These are phyloP conservation scores for Paecilomyces sp. DNA, from an alignment of 2,329 filamentous ascomycete genomes.

Conservation along the genomic window DNA sequence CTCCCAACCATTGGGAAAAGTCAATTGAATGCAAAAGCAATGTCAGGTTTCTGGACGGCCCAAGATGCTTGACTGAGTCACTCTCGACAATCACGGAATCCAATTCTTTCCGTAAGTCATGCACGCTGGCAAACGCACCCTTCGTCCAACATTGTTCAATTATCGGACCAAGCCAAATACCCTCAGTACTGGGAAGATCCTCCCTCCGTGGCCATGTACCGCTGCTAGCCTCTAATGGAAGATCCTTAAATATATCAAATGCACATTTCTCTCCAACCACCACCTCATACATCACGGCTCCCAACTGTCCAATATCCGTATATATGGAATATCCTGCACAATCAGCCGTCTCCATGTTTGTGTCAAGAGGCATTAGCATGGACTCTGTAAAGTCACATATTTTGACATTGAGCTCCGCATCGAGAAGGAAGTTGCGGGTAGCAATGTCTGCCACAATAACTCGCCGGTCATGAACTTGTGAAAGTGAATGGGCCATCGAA, in stretches of 20 bases:
- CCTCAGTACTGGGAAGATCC: slow-evolving; percentile 14
- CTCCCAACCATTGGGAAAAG: too few species aligned
- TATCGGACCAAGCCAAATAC: slow-evolving; percentile 17
- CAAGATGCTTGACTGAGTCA: too few species aligned
- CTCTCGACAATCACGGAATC: too few species aligned
- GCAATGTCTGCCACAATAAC: slow-evolving; percentile 23
- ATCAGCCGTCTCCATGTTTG: slow-evolving; percentile 17
- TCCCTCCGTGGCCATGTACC: slow-evolving; percentile 14
- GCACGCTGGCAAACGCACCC: background rate
- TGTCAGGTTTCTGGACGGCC: too few species aligned
- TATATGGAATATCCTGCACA: slow-evolving; percentile 18
- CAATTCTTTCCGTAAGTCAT: too few species aligned
- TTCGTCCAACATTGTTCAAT: slow-evolving; percentile 20
- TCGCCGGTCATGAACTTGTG: slow-evolving; percentile 16
- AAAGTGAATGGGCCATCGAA: slow-evolving; percentile 17
- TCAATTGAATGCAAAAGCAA: too few species aligned
- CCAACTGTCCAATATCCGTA: slow-evolving; percentile 23
- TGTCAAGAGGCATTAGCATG: slow-evolving; percentile 14
- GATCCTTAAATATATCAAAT: slow-evolving; percentile 17
- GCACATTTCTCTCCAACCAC: slow-evolving; percentile 13
- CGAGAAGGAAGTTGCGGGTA: slow-evolving; percentile 21
- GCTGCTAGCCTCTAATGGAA: slow-evolving; percentile 4
- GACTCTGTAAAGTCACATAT: slow-evolving; percentile 17
- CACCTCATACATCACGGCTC: slow-evolving; percentile 23
- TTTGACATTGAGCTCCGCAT: slow-evolving; percentile 12